phyloP scores from a whole-genome alignment of 768 basidiomycete genomes.

The Xerocomellus dryophilus region DNA sequence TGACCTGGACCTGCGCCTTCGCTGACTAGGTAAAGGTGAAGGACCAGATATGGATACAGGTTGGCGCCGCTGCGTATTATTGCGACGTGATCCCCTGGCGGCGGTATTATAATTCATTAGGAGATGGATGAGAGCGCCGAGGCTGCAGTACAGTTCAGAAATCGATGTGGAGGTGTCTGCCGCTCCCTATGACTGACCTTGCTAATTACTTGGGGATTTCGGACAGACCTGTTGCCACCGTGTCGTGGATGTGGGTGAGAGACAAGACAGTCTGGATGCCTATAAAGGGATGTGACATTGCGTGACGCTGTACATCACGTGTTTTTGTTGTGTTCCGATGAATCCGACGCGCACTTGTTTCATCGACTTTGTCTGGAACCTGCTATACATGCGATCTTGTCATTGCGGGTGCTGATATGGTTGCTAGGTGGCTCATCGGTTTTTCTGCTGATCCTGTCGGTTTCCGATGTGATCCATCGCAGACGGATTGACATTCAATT shows the following conservation, averaged over 20 bases:
- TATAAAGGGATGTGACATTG: constrained; percentile 13
- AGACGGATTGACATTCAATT: background rate
- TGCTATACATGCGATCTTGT: no score
- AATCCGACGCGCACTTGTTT: no score
- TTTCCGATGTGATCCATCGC: no score
- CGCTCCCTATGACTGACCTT: constrained; percentile 3
- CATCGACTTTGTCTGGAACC: background rate
- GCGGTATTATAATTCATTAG: constrained; percentile 26
- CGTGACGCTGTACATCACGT: constrained; percentile 14
- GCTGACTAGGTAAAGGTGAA: constrained; percentile 16
- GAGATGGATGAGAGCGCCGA: background rate
- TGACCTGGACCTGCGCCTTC: constrained; percentile 36
- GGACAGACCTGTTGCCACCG: background rate
- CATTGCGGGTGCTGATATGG: background rate
- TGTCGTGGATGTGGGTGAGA: constrained; percentile 12
- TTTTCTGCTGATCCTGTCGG: background rate
- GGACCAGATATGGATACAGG: constrained; percentile 16
- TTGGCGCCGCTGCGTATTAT: constrained; percentile 25
- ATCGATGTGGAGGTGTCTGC: background rate
- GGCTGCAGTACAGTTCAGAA: background rate
- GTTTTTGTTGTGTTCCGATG: background rate
- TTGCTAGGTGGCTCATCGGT: background rate
- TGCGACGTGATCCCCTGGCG: constrained; percentile 27
- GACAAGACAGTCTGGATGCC: background rate
- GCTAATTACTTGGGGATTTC: background rate